A percentile compares a stretch with the other conserved stretches of the same genome.
Conservation (phyloP, 805 yeast genomes). For the Wickerhamomyces kurtzmanii region DNA sequence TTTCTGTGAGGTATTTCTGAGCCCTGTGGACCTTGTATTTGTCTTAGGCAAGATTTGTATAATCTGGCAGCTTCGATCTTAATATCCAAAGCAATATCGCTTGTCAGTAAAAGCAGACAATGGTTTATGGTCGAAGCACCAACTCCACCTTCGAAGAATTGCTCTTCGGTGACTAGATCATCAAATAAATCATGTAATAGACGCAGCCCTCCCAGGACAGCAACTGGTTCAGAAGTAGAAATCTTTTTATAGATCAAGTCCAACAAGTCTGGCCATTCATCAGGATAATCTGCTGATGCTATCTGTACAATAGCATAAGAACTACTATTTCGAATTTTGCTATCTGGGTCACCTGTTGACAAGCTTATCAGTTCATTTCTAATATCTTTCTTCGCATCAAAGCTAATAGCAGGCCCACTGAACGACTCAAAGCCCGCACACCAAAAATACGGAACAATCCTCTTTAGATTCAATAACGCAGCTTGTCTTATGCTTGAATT, state of each 20-base stretch:
- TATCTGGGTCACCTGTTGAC: slow-evolving; percentile 30
- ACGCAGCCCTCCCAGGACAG: slow-evolving; percentile 42
- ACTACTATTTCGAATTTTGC: slow-evolving; percentile 56
- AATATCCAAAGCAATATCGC: slow-evolving; percentile 23
- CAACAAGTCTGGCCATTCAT: slow-evolving; percentile 83
- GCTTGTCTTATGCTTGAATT: slow-evolving; percentile 43
- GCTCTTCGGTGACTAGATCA: slow-evolving; percentile 78
- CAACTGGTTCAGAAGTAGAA: slow-evolving; percentile 14
- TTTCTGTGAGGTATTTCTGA: slow-evolving; percentile 26
- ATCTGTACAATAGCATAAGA: slow-evolving; percentile 76
- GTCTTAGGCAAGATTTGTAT: slow-evolving; percentile 41
- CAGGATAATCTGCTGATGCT: slow-evolving; percentile 87
- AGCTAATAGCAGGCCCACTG: slow-evolving; percentile 52
- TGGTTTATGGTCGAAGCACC: slow-evolving; percentile 46
- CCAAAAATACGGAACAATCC: slow-evolving; percentile 70
- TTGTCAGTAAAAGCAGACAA: slow-evolving; percentile 30
- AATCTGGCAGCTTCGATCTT: slow-evolving; percentile 40
- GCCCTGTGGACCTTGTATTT: slow-evolving; percentile 42
- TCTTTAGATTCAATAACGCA: slow-evolving; percentile 55
- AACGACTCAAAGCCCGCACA: slow-evolving; percentile 73
- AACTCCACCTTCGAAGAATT: slow-evolving; percentile 70
- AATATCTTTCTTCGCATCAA: slow-evolving; percentile 38
- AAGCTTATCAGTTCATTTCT: slow-evolving; percentile 42
- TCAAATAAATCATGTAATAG: slow-evolving; percentile 72
- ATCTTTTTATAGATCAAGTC: slow-evolving; percentile 33